phyloP scores from a whole-genome alignment of 257 asterid species.

The Solanum appendiculatum region DNA sequence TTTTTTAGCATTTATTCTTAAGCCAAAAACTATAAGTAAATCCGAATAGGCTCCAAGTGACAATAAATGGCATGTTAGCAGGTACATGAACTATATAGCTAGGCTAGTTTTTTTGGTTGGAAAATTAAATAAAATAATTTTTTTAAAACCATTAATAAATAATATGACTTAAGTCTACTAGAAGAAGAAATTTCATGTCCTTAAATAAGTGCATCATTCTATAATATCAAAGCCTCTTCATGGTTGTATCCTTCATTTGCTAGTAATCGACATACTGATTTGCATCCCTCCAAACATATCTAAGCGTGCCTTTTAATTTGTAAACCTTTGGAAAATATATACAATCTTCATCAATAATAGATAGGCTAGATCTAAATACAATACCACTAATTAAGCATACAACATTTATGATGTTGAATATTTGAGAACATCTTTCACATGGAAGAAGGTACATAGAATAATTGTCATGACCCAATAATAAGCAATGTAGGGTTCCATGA shows the following conservation, averaged over 20 bases:
- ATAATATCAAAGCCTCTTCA: not conserved
- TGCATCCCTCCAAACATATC: not conserved
- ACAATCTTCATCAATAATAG: not conserved
- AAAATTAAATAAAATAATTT: no score
- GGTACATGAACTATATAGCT: no score
- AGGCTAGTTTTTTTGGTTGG: no score
- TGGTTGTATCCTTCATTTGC: not conserved
- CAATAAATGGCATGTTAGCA: no score
- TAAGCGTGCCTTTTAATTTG: not conserved
- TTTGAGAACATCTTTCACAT: not conserved
- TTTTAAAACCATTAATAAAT: no score
- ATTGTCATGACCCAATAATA: not conserved
- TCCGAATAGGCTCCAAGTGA: no score
- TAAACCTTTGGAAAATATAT: not conserved
- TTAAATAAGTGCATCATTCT: not conserved
- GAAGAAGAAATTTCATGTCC: not conserved
- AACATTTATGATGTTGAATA: not conserved
- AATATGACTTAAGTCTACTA: not conserved
- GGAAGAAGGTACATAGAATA: not conserved
- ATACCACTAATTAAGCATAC: not conserved
- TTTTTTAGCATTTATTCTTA: no score
- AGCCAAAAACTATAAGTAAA: no score
- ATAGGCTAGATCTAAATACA: not conserved
- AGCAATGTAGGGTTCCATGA: not conserved
- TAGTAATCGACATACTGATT: not conserved